Conservation (phyloP, 768 basidiomycete genomes). For the Asterophora parasitica region DNA sequence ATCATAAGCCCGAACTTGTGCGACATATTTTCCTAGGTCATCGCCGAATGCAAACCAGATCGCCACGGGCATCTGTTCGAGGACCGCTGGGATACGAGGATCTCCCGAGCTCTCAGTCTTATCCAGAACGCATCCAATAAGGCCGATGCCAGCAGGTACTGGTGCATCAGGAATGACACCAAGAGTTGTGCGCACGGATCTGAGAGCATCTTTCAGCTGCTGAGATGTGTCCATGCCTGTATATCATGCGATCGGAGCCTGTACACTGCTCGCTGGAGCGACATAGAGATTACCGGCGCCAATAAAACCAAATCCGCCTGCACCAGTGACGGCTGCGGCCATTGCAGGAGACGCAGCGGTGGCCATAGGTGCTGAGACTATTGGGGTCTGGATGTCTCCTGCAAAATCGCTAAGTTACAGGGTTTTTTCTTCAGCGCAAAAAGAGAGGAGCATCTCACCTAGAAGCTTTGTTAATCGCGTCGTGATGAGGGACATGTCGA, state of each 20-base stretch:
- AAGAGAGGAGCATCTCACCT: no score
- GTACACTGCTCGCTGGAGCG: neutral
- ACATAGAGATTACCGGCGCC: conserved; percentile 37
- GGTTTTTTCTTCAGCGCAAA: no score
- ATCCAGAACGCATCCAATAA: conserved; percentile 55
- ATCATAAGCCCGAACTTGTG: conserved; percentile 38
- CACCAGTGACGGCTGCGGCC: conserved; percentile 41
- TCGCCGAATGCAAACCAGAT: conserved; percentile 63
- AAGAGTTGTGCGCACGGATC: conserved; percentile 24
- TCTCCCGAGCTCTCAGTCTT: conserved; percentile 28
- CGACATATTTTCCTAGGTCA: conserved; percentile 46
- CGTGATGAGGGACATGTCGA: no score
- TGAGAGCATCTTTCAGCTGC: conserved; percentile 33
- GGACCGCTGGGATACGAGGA: conserved; percentile 34
- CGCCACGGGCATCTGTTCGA: conserved; percentile 43
- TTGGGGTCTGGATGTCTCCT: conserved; percentile 41
- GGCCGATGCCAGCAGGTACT: conserved; percentile 55
- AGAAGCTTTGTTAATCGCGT: no score
- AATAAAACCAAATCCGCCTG: conserved; percentile 54
- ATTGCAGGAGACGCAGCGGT: conserved; percentile 27
- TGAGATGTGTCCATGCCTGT: conserved; percentile 32
- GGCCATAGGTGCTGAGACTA: conserved; percentile 58
- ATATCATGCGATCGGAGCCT: neutral
- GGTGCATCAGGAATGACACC: conserved; percentile 7
- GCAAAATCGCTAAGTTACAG: no score